Percentiles rank a stretch among this genome's conserved stretches.
Conservation (phyloP, 2,329 filamentous ascomycete genomes). For the Lomentospora prolificans region DNA sequence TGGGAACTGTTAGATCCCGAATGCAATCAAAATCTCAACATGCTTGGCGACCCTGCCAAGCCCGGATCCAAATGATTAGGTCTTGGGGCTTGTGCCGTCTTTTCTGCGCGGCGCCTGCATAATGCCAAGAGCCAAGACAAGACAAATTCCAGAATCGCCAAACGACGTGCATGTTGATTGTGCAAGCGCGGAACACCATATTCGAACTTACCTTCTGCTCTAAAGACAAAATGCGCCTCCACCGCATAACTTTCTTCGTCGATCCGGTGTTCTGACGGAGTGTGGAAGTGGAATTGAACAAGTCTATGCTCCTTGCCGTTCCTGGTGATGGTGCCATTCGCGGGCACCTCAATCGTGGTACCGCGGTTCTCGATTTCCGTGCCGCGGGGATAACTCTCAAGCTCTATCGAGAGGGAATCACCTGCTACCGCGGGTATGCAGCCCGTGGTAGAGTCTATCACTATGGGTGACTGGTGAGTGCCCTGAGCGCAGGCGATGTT, state of each 20-base stretch:
- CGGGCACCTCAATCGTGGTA: conserved; percentile 37
- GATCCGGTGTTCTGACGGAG: conserved; percentile 48
- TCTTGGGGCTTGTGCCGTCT: not conserved
- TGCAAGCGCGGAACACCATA: not conserved
- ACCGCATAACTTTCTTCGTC: conserved; percentile 28
- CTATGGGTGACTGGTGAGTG: conserved; percentile 45
- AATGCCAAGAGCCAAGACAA: conserved; percentile 3
- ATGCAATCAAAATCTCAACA: no score
- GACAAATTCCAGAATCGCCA: not conserved
- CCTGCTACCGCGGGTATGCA: conserved; percentile 20
- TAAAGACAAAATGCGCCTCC: conserved; percentile 32
- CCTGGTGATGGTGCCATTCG: conserved; percentile 35
- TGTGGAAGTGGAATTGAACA: conserved; percentile 51
- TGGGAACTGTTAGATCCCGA: no score
- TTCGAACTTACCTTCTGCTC: conserved; percentile 16
- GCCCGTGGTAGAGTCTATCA: conserved; percentile 24
- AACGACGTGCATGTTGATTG: not conserved
- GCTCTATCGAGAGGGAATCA: conserved; percentile 20
- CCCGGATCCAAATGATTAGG: not conserved
- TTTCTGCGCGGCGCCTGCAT: not conserved
- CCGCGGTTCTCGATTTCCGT: conserved; percentile 41
- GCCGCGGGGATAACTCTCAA: conserved; percentile 25
- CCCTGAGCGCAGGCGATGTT: conserved; percentile 39
- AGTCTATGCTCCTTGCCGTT: conserved; percentile 30
- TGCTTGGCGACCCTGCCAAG: no score